Base-by-base conservation (phyloP, 2,329 filamentous ascomycete genomes). In the Tolypocladium tundrense region DNA sequence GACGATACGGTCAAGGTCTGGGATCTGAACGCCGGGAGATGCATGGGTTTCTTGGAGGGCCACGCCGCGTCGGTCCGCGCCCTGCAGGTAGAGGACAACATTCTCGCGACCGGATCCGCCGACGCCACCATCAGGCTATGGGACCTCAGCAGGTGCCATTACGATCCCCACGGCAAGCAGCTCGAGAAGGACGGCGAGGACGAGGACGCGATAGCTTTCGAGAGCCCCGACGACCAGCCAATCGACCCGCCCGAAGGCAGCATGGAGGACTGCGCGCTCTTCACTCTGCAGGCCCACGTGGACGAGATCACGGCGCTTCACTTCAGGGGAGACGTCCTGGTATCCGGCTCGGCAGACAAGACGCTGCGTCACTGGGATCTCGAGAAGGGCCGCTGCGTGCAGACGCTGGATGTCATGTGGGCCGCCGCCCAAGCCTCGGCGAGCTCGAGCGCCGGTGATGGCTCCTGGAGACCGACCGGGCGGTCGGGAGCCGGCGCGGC, bases 371-470 rank as follows among this genome's bases (percentile, higher is more conserved):
- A 99, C 72, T 99, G 94, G 94, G 94, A 99, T 77, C 80, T 99
- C 54, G 90, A 93, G 67, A 97, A 92, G 71, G 94, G 94, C n/a
- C 88, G 94, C 54, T 97, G 94, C 72, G 90, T 99, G 57, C 94
- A 99, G 74, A 99, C 94, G 3, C 79, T 99, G 54, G 94, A 99
- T 73, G 93, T 99, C 8, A 88, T 99, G 71, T 99, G 94, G 94
- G 94, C 94, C 11, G 92, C 94, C 5, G 92, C 94, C 2, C 92
- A 97, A 75, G 90, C 91, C 14, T 89, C 86, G 11, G 84, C 86
- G 43, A 86, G 83, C 6, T 80, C 90, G 57, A 81, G 80, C 55
- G 79, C 82, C 2, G 80, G 79, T 53, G 83, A 85, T 57, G 77
- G 77, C 54, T 74, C 76, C 60, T 97, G 92, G 92, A 83, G 90